Evolutionary conservation across 2,329 filamentous ascomycete genomes (phyloP), one percentile per base, ranked within the genome.

Genomic region (Hymenoscyphus salicellus): DNA sequence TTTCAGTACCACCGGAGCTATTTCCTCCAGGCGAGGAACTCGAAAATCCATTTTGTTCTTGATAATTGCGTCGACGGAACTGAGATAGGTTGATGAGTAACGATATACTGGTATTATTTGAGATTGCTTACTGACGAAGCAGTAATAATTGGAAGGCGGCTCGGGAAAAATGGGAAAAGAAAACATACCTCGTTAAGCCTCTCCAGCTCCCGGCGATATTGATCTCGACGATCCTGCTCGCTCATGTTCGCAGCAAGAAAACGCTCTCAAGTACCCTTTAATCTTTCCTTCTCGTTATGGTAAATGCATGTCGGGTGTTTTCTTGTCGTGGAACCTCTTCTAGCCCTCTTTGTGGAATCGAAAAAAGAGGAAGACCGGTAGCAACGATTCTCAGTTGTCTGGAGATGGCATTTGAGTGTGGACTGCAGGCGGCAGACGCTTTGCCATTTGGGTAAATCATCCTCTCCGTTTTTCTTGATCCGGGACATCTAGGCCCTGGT

Each of bases 121-220:
- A 16, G n/a, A 10, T 23, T 52, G n/a, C 5, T n/a, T 20, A 14
- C 17, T 33, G 26, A n/a, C 28, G 20, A 11, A 33, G 14, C 14
- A n/a, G 7, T 17, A 6, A 26, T 14, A 20, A 14, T 11, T 33
- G 55, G 55, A 56, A 56, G 55, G 26, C 17, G 26, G 26, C 26
- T 17, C 20, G n/a, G 55, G 26, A 20, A 32, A 33, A 56, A 2
- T 23, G 55, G 28, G 55, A 32, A 26, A 33, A 56, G 26, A 10
- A 28, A 32, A 61, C 66, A 58, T 33, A 70, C 69, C 64, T 70
- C 62, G 55, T 65, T 55, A 3, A 70, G 65, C 62, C 63, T 62
- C 63, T 65, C 63, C n/a, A 61, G 41, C 57, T 69, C 61, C 57
- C 55, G 36, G 28, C 65, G 62, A 59, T 68, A 63, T 49, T 68